Percentiles rank a stretch among this genome's conserved stretches.
These are phyloP conservation scores for Mycena pura DNA, from an alignment of 768 basidiomycete genomes.

Conservation along the genomic window DNA sequence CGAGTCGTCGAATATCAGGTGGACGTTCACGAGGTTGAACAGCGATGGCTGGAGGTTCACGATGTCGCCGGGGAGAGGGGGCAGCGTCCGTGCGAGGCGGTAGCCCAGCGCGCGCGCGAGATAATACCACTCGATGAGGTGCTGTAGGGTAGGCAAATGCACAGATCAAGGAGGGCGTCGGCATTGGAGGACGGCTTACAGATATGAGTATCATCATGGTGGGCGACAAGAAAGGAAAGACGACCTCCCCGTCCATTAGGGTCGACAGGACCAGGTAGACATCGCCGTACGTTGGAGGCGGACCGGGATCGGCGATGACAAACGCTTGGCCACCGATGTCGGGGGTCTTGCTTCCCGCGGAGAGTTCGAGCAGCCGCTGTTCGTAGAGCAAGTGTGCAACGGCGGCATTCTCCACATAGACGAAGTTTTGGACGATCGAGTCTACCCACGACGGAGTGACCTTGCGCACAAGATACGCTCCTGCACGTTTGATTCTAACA, in stretches of 20 bases:
- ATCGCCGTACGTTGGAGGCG: conserved; percentile 68
- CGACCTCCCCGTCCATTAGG: conserved; percentile 62
- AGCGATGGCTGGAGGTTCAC: conserved; percentile 66
- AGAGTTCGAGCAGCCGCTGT: conserved; percentile 65
- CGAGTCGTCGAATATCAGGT: conserved; percentile 71
- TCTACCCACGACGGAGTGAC: conserved; percentile 69
- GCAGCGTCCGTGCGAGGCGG: conserved; percentile 47
- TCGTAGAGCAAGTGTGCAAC: conserved; percentile 78
- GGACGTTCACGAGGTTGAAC: conserved; percentile 58
- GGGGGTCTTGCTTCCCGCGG: conserved; percentile 43
- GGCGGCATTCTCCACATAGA: conserved; percentile 80
- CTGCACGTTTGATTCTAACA: neutral
- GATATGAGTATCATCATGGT: conserved; percentile 72
- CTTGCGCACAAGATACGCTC: conserved; percentile 64
- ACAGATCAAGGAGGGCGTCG: neutral
- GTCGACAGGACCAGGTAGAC: conserved; percentile 60
- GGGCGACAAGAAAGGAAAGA: conserved; percentile 62
- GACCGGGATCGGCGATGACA: conserved; percentile 68
- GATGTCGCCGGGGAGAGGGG: conserved; percentile 54
- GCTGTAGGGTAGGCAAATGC: conserved; percentile 13
- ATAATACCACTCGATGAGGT: conserved; percentile 64
- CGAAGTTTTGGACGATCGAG: conserved; percentile 65
- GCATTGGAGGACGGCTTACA: neutral
- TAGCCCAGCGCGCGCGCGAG: conserved; percentile 44
- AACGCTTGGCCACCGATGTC: conserved; percentile 82